Evolutionary conservation across 805 yeast genomes (phyloP), one percentile per base, ranked within the genome.

Genomic region (Candida ficus): DNA sequence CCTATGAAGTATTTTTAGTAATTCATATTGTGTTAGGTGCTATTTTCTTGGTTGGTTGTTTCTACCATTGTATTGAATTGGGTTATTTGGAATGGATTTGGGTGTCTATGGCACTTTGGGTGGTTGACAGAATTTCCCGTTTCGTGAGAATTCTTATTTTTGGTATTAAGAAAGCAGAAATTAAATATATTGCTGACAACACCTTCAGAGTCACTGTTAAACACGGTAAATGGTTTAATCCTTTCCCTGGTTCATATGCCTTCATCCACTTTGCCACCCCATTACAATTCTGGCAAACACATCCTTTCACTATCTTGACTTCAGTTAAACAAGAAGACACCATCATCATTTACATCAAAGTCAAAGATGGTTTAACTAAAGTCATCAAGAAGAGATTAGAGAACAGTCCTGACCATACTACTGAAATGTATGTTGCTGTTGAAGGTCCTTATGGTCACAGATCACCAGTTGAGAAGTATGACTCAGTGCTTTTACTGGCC

Each of bases 371-470:
- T 47, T 58, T 76, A 37, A 76, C 84, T 18, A 66, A 56, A 33
- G 57, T 57, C 13, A 48, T 74, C 18, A 57, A 64, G 27, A 53
- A 58, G 13, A 53, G 57, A 36, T 42, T 73, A 11, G 29, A 53
- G 23, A 56, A 46, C n/a, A 46, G 41, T 42, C 64, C 55, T 31
- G 68, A 48, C 32, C 62, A 44, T 41, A 57, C 35, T 27, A 56
- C 33, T 7, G 17, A 26, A 10, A 33, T 38, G n/a, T 60, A 61
- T 39, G 66, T 73, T 16, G 59, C 67, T 33, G 56, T 76, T 12
- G 84, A 78, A 50, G 85, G 85, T 0, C 80, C 83, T 3, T 79
- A 78, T 47, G 84, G 84, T 3, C 57, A 59, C 10, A 49, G 53
- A 17, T 51, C 64, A 5, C 69, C 70, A 14, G 61, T 64, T 41